Evolutionary conservation across 2,329 filamentous ascomycete species (phyloP).

Genomic region (Nannizzia gypsea): DNA sequence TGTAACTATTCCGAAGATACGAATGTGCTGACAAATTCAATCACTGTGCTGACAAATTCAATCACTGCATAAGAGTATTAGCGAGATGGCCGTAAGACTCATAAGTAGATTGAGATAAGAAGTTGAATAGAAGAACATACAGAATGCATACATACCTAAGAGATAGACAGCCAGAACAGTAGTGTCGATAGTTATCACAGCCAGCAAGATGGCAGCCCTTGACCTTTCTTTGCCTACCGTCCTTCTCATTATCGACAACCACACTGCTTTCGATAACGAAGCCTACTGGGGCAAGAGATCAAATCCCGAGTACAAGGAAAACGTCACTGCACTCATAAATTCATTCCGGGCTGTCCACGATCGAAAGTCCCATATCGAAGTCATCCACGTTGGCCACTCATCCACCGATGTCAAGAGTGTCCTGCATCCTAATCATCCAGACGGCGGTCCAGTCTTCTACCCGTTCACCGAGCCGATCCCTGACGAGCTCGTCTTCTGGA

Average conservation of each 20-base stretch:
- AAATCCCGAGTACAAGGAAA: slow-evolving; percentile 36
- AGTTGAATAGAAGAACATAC: neutral
- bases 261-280: slow-evolving; percentile 32
- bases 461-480: slow-evolving; percentile 23
- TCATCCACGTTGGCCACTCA: slow-evolving; percentile 39
- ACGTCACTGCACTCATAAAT: slow-evolving; percentile 30
- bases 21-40: neutral
- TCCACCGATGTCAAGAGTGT: slow-evolving; percentile 26
- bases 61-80: neutral
- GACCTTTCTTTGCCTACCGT: slow-evolving; percentile 24
- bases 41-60: neutral
- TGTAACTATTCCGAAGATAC: no score
- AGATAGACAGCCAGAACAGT: neutral
- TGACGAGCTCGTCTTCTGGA: slow-evolving; percentile 32
- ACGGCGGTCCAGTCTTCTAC: slow-evolving; percentile 20
- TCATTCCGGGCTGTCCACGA: slow-evolving; percentile 24
- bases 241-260: slow-evolving; percentile 40
- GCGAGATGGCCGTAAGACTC: neutral
- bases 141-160: neutral
- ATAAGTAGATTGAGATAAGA: neutral
- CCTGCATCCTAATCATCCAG: slow-evolving; percentile 27
- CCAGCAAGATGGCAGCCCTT: neutral
- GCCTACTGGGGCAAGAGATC: slow-evolving; percentile 35
- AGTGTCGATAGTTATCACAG: no score
- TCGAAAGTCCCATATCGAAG: slow-evolving; percentile 16